Evolutionary conservation across 345 rosid species (phyloP).

Genomic region (Geranium rotundifolium): DNA sequence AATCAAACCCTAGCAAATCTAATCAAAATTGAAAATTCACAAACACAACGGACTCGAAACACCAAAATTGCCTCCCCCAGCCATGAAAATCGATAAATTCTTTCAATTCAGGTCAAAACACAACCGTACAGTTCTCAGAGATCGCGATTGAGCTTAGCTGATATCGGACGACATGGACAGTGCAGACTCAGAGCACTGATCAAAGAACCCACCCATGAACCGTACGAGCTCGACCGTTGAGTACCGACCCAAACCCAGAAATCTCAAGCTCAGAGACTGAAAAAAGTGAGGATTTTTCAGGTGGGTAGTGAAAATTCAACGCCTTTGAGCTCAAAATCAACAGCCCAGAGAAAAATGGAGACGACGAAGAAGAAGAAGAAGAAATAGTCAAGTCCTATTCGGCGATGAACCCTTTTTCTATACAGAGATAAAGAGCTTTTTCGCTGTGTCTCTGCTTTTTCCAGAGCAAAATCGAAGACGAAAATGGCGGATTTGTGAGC

Average conservation of each 20-base stretch:
- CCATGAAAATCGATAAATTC: background rate
- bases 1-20: conserved; percentile 4
- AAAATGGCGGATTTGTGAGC: background rate
- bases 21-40: conserved; percentile 2
- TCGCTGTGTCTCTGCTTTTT: background rate
- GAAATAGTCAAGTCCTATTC: background rate
- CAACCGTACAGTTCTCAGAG: conserved; percentile 1
- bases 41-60: conserved; percentile 4
- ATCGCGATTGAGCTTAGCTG: conserved; percentile 28
- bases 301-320: conserved; percentile 1
- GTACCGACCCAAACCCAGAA: background rate
- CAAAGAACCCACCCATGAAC: background rate
- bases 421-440: conserved; percentile 1
- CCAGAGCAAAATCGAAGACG: background rate
- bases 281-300: background rate
- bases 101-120: background rate
- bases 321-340: conserved; percentile 8
- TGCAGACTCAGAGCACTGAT: background rate
- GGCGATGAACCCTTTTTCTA: background rate
- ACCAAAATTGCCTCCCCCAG: background rate
- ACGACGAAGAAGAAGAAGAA: background rate
- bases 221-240: background rate
- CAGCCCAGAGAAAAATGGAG: background rate
- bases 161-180: conserved; percentile 84
- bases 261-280: conserved; percentile 1